Percentiles rank a stretch among this genome's conserved stretches.
phyloP scores from a whole-genome alignment of 495 filamentous ascomycete genomes.

The Neurospora tetraspora region DNA sequence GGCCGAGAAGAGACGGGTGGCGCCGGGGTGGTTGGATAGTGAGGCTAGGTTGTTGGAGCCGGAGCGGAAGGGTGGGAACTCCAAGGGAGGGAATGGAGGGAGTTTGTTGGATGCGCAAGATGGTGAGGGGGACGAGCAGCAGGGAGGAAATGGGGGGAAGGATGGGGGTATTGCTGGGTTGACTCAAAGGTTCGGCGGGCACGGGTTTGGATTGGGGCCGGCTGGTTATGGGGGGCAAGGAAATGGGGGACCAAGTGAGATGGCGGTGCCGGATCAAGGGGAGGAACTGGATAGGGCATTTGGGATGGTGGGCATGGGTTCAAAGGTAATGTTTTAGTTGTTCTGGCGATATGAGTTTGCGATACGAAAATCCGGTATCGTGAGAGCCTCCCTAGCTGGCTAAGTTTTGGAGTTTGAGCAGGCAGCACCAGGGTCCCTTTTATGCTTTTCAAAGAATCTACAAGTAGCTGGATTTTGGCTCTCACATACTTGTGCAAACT shows the following conservation, averaged over 20 bases:
- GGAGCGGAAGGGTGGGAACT: conserved; percentile 29
- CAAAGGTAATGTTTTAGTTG: background rate
- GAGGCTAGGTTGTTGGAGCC: conserved; percentile 79
- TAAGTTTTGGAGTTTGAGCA: background rate
- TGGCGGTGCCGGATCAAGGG: conserved; percentile 48
- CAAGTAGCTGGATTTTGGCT: background rate
- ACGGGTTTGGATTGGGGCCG: background rate
- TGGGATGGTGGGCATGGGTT: conserved; percentile 48
- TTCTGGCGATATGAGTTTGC: background rate
- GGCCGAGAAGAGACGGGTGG: conserved; percentile 82
- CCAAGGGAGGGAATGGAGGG: conserved; percentile 1
- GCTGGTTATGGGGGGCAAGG: conserved; percentile 12
- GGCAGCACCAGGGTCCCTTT: background rate
- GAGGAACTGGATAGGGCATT: conserved; percentile 85
- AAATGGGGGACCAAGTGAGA: conserved; percentile 32
- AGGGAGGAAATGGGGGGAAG: conserved; percentile 13
- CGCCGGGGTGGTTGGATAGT: conserved; percentile 90
- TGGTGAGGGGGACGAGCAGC: background rate
- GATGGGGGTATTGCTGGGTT: background rate
- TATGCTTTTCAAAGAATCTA: background rate
- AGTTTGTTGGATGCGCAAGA: background rate
- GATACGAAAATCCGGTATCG: background rate
- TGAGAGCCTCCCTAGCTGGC: background rate
- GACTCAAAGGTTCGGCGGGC: background rate
- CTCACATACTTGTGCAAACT: background rate